These are phyloP conservation scores for Peronospora belbahrii DNA, from an alignment of 352 stramenopile genomes.

Conservation along the genomic window DNA sequence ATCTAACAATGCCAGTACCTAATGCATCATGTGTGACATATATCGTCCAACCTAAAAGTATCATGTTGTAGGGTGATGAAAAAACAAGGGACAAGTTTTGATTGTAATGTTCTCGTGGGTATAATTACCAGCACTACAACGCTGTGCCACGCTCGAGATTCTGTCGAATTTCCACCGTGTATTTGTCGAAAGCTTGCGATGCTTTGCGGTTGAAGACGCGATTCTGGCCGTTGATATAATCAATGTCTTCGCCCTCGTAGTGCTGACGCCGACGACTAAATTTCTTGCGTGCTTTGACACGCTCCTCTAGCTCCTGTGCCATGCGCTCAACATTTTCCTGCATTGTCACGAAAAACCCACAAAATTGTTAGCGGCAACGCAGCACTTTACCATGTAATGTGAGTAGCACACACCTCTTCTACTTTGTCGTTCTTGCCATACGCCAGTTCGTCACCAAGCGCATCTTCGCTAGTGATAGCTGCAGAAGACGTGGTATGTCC, in stretches of 20 bases:
- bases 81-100: too few relatives aligned
- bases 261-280: constrained; percentile 71
- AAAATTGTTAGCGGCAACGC: constrained; percentile 1
- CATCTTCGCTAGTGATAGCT: constrained; percentile 4
- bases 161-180: constrained; percentile 96
- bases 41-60: too few relatives aligned
- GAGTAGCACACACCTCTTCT: constrained; percentile 26
- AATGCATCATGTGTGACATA: background rate
- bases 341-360: background rate
- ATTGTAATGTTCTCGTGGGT: background rate
- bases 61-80: too few relatives aligned
- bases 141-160: constrained; percentile 97
- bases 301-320: constrained; percentile 61
- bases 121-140: constrained; percentile 50
- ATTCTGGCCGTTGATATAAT: constrained; percentile 98
- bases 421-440: constrained; percentile 59
- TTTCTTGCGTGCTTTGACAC: constrained; percentile 64
- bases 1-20: too few relatives aligned
- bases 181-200: constrained; percentile 94
- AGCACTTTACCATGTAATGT: background rate
- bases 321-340: constrained; percentile 67
- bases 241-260: constrained; percentile 88
- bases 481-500: constrained; percentile 3
- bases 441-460: constrained; percentile 49
- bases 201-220: constrained; percentile 97